These are phyloP conservation scores for Alternaria sp. DNA, from an alignment of 2,329 filamentous ascomycete species.

Conservation along the genomic window DNA sequence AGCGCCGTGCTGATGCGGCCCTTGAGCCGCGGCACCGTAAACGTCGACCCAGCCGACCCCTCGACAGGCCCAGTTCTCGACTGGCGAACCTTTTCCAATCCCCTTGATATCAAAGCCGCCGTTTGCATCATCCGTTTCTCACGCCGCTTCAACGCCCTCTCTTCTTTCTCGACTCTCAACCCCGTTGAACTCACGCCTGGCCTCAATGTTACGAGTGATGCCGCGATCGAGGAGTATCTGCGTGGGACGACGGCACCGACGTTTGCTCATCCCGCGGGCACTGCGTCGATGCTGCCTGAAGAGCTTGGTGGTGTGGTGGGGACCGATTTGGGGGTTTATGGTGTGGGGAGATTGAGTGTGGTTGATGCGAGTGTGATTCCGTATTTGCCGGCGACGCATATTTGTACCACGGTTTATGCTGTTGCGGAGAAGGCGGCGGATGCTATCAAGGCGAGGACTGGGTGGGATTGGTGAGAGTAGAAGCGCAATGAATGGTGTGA, in stretches of 20 bases:
- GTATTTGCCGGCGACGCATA: constrained; percentile 15
- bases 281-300: constrained; percentile 18
- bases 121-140: constrained; percentile 39
- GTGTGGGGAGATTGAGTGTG: constrained; percentile 20
- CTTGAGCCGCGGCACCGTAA: constrained; percentile 39
- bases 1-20: constrained; percentile 14
- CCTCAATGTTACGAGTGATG: constrained; percentile 22
- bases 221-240: background rate
- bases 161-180: constrained; percentile 22
- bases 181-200: constrained; percentile 30
- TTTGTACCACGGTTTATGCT: constrained; percentile 37
- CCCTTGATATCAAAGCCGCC: constrained; percentile 40
- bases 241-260: constrained; percentile 9
- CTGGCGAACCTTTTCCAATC: constrained; percentile 40
- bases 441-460: constrained; percentile 28
- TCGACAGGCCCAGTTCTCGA: constrained; percentile 29
- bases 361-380: constrained; percentile 7
- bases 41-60: constrained; percentile 40
- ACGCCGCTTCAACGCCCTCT: constrained; percentile 28
- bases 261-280: constrained; percentile 30
- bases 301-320: constrained; percentile 36
- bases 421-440: constrained; percentile 33
- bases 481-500: background rate
- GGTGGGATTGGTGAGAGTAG: background rate
- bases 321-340: constrained; percentile 32